phyloP scores from a whole-genome alignment of 139 green algal genomes.

The Chlorella sp. region DNA sequence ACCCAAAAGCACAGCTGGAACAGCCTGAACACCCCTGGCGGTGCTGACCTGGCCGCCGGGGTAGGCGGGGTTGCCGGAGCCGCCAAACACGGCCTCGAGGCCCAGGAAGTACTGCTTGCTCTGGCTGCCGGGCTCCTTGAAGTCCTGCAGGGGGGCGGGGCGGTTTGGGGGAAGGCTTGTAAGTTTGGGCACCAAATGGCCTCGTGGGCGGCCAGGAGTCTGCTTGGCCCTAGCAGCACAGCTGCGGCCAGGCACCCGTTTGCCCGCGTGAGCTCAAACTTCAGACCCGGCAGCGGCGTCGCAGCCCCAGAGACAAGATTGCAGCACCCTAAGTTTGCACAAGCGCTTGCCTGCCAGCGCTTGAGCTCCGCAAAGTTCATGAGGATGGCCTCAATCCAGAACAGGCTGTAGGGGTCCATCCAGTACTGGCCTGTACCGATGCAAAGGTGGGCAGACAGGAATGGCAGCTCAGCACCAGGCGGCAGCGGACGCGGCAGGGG shows the following conservation, averaged over 20 bases:
- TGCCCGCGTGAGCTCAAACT: no score
- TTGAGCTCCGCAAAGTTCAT: constrained; percentile 97
- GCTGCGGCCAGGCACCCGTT: no score
- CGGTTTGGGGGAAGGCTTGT: not conserved
- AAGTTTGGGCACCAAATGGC: no score
- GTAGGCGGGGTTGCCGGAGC: constrained; percentile 93
- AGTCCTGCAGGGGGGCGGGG: constrained; percentile 59
- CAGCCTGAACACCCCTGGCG: no score
- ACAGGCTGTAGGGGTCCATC: constrained; percentile 93
- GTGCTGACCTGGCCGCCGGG: constrained; percentile 74
- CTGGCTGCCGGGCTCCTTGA: constrained; percentile 88
- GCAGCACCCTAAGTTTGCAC: no score
- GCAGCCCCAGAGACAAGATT: no score
- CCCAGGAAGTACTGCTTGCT: constrained; percentile 97
- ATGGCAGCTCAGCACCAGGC: constrained; percentile 3
- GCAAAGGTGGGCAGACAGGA: not conserved
- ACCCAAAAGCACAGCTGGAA: no score
- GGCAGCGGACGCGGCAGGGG: not conserved
- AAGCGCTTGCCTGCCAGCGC: constrained; percentile 66
- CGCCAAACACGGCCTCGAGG: constrained; percentile 85
- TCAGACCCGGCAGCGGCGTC: no score
- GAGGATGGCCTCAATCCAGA: constrained; percentile 92
- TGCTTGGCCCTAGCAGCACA: no score
- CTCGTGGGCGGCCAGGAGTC: no score
- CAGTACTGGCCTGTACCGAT: constrained; percentile 76